These are phyloP conservation scores for Ploettnerulaceae sp. DNA, from an alignment of 2,329 filamentous ascomycete genomes.

Conservation along the genomic window DNA sequence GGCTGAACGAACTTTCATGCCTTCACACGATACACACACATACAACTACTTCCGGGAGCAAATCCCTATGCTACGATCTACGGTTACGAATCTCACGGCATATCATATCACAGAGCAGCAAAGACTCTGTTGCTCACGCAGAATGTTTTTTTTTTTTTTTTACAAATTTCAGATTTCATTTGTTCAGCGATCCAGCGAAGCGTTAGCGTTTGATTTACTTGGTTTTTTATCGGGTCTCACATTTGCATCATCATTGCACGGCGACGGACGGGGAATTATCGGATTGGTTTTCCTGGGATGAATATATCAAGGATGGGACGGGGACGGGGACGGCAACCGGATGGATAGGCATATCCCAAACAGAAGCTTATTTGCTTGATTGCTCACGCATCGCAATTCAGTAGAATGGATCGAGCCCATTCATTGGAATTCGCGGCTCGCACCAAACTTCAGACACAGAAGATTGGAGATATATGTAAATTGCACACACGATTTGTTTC, in stretches of 20 bases:
- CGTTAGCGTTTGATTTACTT: constrained; percentile 2
- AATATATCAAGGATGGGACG: no score
- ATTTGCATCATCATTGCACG: constrained; percentile 16
- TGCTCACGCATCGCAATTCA: constrained; percentile 8
- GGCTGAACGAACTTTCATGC: constrained; percentile 17
- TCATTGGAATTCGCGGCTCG: constrained; percentile 10
- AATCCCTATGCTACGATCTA: constrained; percentile 10
- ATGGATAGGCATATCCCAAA: constrained; percentile 4
- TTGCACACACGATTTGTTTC: constrained; percentile 14
- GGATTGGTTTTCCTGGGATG: not conserved
- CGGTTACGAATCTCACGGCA: constrained; percentile 24
- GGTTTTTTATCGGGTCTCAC: constrained; percentile 26
- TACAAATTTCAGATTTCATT: constrained; percentile 31
- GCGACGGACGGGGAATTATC: constrained; percentile 12
- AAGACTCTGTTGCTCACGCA: constrained; percentile 48
- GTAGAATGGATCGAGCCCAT: constrained; percentile 7
- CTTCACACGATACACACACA: constrained; percentile 5
- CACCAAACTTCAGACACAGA: constrained; percentile 13
- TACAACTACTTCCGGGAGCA: not conserved
- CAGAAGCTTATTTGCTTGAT: constrained; percentile 5
- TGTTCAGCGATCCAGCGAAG: constrained; percentile 10
- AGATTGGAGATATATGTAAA: constrained; percentile 19
- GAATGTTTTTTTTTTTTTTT: constrained; percentile 36
- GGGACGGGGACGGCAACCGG: constrained; percentile 4
- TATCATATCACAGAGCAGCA: constrained; percentile 27